Conservation (phyloP, 306 rosid species). For the Elaeagnus macrophylla region DNA sequence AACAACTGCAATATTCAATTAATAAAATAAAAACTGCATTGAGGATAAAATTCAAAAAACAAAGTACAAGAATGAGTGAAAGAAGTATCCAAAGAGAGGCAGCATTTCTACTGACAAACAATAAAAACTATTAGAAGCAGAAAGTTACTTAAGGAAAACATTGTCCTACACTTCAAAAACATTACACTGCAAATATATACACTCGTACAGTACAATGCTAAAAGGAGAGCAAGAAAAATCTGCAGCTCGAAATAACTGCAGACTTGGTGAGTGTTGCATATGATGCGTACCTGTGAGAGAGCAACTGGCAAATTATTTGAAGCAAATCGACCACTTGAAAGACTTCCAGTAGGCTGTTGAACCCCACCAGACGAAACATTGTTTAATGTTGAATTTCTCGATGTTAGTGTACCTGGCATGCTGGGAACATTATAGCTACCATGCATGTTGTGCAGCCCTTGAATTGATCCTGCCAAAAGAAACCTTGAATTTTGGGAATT, state of each 20-base stretch:
- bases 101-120: neutral
- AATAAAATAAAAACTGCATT: constrained; percentile 1
- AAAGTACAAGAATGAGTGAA: constrained; percentile 9
- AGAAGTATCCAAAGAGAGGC: neutral
- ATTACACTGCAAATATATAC: no score
- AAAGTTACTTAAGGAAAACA: no score
- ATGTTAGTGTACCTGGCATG: constrained; percentile 59
- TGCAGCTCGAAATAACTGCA: no score
- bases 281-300: constrained; percentile 54
- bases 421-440: constrained; percentile 88
- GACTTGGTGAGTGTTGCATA: no score
- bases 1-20: constrained; percentile 47
- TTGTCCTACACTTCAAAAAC: no score
- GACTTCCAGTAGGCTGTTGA: constrained; percentile 82
- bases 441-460: constrained; percentile 78
- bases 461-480: constrained; percentile 59
- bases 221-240: no score
- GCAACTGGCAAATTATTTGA: constrained; percentile 83
- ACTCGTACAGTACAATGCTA: no score
- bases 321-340: constrained; percentile 78
- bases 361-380: constrained; percentile 80
- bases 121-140: no score
- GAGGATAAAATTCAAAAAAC: constrained; percentile 1
- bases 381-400: constrained; percentile 72
- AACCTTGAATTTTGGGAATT: constrained; percentile 28